Base-by-base conservation (phyloP, 2,329 filamentous ascomycete species). In the Diaporthe amygdali region DNA sequence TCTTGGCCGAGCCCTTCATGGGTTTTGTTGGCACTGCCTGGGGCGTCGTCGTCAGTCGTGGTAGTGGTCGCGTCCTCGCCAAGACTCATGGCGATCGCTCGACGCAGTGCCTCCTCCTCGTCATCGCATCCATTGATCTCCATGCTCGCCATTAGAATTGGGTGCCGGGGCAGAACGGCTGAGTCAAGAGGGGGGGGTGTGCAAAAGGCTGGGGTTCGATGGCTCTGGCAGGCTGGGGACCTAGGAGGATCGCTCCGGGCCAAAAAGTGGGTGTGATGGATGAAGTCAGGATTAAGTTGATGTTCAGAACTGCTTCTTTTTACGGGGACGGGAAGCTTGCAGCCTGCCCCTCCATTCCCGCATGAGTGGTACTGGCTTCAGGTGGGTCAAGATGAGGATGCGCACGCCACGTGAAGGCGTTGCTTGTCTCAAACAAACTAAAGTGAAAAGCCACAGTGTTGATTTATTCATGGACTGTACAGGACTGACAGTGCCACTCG, bases 11-110 rank as follows among this genome's bases (percentile, higher is more conserved):
- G 44, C 12, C 64, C 49, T 39, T 46, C 51, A 37, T 49, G 22
- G 44, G 37, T 49, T 30, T n/a, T 51, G 66, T 55, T 37, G 52
- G 44, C 66, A 39, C 51, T 54, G 66, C 41, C 66, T n/a, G 54
- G 52, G 32, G 39, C 41, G 20, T 55, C 9, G 17, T 4, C 66
- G 44, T 49, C 41, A 59, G 63, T 64, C 30, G 59, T 27, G n/a
- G 59, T 44, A 27, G 59, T 15, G 34, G 59, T 27, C 37, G 74
- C 72, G 44, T 76, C 75, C 47, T 82, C 77, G 51, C 81, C 79
- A 20, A 91, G 81, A 10, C 89, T 91, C 34, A 91, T 79, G 20
- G 86, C 89, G 70, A 93, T 90, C 37, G 91, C 90, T 71, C 83
- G 84, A 34, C 85, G 85, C n/a, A 92, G 79, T 37, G 90, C 88